Evolutionary conservation across 768 basidiomycete genomes (phyloP).

Genomic region (Asterophora lycoperdoides): DNA sequence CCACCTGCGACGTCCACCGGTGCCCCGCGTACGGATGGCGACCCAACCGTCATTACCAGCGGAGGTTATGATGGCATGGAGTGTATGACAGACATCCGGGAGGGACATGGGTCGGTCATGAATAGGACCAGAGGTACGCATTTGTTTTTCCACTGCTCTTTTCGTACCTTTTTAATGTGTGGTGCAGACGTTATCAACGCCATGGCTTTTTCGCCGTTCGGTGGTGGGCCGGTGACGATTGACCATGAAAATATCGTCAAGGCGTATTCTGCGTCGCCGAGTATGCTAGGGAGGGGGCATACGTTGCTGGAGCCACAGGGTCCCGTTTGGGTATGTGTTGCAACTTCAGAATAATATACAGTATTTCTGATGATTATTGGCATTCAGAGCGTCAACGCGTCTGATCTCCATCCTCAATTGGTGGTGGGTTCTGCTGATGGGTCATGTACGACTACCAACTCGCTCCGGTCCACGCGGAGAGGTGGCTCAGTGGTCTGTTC

Average conservation of each 20-base stretch:
- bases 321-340: slow-evolving; percentile 69
- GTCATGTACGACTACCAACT: slow-evolving; percentile 68
- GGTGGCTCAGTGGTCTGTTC: slow-evolving; percentile 66
- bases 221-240: slow-evolving; percentile 68
- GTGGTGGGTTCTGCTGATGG: slow-evolving; percentile 85
- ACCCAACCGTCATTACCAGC: slow-evolving; percentile 72
- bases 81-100: slow-evolving; percentile 73
- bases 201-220: slow-evolving; percentile 62
- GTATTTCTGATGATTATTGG: background rate
- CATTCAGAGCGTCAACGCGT: slow-evolving; percentile 61
- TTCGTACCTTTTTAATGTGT: background rate
- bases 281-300: slow-evolving; percentile 71
- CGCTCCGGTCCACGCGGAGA: slow-evolving; percentile 59
- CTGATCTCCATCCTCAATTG: slow-evolving; percentile 85
- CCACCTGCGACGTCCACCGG: slow-evolving; percentile 54
- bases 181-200: slow-evolving; percentile 64
- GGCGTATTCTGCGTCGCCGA: slow-evolving; percentile 65
- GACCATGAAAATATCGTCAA: slow-evolving; percentile 84
- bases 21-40: slow-evolving; percentile 37
- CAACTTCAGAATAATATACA: no score
- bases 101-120: slow-evolving; percentile 60
- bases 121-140: slow-evolving; percentile 70
- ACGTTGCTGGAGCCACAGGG: slow-evolving; percentile 70
- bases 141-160: background rate
- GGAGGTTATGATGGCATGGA: slow-evolving; percentile 81